Conservation (phyloP, 495 filamentous ascomycete species). For the Talaromyces adpressus region DNA sequence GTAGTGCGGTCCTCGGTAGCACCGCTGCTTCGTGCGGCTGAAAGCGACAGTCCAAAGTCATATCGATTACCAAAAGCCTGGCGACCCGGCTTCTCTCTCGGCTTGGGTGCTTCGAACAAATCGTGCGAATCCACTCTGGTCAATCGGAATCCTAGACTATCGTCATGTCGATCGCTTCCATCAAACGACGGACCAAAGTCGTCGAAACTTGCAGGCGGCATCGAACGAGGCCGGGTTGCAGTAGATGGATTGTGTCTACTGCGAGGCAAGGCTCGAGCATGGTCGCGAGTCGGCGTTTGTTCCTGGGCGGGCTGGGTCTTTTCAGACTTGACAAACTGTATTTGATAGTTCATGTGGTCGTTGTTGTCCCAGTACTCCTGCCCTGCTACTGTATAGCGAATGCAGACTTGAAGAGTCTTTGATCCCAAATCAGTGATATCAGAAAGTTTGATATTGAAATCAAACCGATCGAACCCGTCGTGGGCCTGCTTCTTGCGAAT, state of each 20-base stretch:
- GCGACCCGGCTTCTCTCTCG: constrained; percentile 51
- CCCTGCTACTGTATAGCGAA: constrained; percentile 78
- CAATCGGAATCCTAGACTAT: constrained; percentile 26
- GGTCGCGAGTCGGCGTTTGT: constrained; percentile 40
- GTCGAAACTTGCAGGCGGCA: constrained; percentile 52
- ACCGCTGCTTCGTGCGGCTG: constrained; percentile 55
- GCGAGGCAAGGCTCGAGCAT: constrained; percentile 63
- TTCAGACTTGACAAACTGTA: constrained; percentile 77
- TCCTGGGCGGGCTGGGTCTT: constrained; percentile 53
- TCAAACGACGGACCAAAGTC: constrained; percentile 57
- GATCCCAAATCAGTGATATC: constrained; percentile 84
- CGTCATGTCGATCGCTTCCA: constrained; percentile 46
- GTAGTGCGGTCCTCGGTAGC: constrained; percentile 49
- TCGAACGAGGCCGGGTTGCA: constrained; percentile 49
- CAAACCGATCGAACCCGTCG: constrained; percentile 77
- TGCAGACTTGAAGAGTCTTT: constrained; percentile 87
- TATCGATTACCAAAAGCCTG: constrained; percentile 88
- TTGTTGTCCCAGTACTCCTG: constrained; percentile 98
- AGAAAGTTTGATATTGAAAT: constrained; percentile 86
- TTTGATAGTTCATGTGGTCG: constrained; percentile 72
- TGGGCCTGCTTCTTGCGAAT: constrained; percentile 57
- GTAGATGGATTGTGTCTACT: constrained; percentile 51
- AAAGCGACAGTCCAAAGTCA: constrained; percentile 85
- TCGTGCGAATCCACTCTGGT: constrained; percentile 22
- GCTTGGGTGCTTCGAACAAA: constrained; percentile 38